phyloP scores from a whole-genome alignment of 768 basidiomycete genomes.

The Daedaleopsis nitida region DNA sequence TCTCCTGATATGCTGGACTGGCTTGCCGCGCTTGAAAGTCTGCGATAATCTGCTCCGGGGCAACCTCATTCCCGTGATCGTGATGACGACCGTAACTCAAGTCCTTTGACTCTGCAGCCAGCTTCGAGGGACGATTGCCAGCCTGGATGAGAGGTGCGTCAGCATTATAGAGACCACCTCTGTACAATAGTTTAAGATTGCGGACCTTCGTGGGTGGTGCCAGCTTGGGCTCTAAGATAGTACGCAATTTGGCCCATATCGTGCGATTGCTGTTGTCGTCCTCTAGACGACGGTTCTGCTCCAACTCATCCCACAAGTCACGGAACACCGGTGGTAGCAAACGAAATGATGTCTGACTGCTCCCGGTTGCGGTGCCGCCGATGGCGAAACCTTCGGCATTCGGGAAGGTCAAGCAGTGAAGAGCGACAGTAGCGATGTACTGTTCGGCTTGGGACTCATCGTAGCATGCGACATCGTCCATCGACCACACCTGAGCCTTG shows the following conservation, averaged over 20 bases:
- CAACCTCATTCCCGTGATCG: constrained; percentile 15
- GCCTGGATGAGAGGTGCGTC: not conserved
- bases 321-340: constrained; percentile 80
- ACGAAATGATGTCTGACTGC: constrained; percentile 68
- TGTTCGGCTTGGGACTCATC: constrained; percentile 83
- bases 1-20: constrained; percentile 75
- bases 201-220: constrained; percentile 44
- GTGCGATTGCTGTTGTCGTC: constrained; percentile 67
- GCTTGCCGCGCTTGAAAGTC: constrained; percentile 64
- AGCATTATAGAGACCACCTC: not conserved
- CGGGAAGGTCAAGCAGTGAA: constrained; percentile 77
- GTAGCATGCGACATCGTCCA: constrained; percentile 84
- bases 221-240: constrained; percentile 67
- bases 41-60: constrained; percentile 54
- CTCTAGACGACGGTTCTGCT: constrained; percentile 55
- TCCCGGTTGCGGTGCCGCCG: constrained; percentile 45
- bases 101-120: constrained; percentile 21
- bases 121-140: constrained; percentile 5
- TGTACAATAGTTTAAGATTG: not conserved
- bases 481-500: constrained; percentile 66
- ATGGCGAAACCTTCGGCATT: constrained; percentile 63
- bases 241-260: constrained; percentile 69
- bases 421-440: constrained; percentile 83
- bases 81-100: not conserved
- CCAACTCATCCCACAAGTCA: constrained; percentile 92